These are phyloP conservation scores for Backusella tuberculispora DNA, from an alignment of 192 early-diverging fungal species.

Conservation along the genomic window DNA sequence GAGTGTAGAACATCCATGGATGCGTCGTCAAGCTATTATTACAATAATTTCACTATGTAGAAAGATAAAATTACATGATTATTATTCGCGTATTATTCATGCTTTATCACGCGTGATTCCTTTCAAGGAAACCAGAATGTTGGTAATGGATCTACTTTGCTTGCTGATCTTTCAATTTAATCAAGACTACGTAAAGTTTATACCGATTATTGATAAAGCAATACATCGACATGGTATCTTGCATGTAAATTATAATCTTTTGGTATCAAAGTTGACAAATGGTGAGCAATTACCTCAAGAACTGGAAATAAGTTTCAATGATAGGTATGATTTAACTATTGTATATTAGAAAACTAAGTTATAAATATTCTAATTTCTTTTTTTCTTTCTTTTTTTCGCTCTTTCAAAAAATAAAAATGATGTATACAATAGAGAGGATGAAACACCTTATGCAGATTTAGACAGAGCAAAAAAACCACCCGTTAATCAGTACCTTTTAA, in stretches of 20 bases:
- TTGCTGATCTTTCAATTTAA: constrained; percentile 82
- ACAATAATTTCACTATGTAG: constrained; percentile 74
- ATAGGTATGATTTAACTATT: constrained; percentile 32
- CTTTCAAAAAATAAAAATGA: background rate
- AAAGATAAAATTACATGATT: constrained; percentile 78
- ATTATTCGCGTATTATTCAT: constrained; percentile 87
- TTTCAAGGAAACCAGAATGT: constrained; percentile 57
- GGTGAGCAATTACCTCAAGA: constrained; percentile 74
- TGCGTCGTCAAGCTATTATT: constrained; percentile 70
- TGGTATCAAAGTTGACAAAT: constrained; percentile 74
- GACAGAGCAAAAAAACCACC: constrained; percentile 69
- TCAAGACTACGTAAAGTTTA: constrained; percentile 85
- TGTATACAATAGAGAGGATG: constrained; percentile 44
- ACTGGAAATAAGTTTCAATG: constrained; percentile 51
- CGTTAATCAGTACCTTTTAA: constrained; percentile 84
- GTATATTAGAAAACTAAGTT: background rate
- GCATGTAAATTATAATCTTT: constrained; percentile 73
- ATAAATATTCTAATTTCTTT: no score
- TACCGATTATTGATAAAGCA: constrained; percentile 82
- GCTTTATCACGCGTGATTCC: constrained; percentile 79
- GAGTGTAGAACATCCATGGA: constrained; percentile 70
- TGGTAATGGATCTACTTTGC: constrained; percentile 84
- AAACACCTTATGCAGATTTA: constrained; percentile 59
- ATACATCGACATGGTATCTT: constrained; percentile 64
- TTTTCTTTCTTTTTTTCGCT: constrained; percentile 17